These are phyloP conservation scores for Microdochium paspali DNA, from an alignment of 2,329 filamentous ascomycete species.

Conservation along the genomic window DNA sequence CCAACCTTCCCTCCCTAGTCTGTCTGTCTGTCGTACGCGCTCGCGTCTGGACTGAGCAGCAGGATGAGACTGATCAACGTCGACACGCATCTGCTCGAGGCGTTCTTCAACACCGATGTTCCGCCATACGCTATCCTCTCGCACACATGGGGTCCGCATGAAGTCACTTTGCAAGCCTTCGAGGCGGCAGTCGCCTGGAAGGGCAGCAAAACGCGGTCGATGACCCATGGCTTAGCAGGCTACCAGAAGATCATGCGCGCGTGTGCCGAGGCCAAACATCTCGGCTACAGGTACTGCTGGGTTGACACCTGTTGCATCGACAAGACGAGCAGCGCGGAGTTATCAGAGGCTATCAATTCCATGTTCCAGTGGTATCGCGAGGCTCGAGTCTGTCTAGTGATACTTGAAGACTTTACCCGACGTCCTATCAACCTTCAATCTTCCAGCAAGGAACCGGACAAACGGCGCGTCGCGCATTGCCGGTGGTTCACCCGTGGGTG, in stretches of 20 bases:
- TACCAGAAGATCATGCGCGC: neutral
- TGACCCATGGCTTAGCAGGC: neutral
- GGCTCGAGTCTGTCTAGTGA: neutral
- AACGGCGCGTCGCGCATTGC: neutral
- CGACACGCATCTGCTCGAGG: neutral
- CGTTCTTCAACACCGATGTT: neutral
- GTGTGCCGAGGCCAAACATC: neutral
- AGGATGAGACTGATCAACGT: no score
- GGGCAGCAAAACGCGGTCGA: slow-evolving; percentile 12
- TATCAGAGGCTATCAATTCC: neutral
- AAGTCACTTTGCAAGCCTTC: no score
- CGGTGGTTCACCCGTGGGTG: slow-evolving; percentile 7
- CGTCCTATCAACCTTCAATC: neutral
- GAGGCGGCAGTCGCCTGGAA: no score
- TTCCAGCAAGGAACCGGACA: neutral
- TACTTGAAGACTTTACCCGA: neutral
- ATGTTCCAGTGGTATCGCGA: neutral
- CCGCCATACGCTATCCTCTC: slow-evolving; percentile 15
- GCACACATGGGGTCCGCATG: slow-evolving; percentile 19
- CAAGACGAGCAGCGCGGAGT: neutral
- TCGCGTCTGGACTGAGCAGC: no score
- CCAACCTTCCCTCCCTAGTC: no score
- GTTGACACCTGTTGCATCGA: slow-evolving; percentile 1
- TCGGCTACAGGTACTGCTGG: neutral
- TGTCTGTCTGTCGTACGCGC: no score